phyloP scores from a whole-genome alignment of 495 filamentous ascomycete species.

The Astrothelium subdiscretum region DNA sequence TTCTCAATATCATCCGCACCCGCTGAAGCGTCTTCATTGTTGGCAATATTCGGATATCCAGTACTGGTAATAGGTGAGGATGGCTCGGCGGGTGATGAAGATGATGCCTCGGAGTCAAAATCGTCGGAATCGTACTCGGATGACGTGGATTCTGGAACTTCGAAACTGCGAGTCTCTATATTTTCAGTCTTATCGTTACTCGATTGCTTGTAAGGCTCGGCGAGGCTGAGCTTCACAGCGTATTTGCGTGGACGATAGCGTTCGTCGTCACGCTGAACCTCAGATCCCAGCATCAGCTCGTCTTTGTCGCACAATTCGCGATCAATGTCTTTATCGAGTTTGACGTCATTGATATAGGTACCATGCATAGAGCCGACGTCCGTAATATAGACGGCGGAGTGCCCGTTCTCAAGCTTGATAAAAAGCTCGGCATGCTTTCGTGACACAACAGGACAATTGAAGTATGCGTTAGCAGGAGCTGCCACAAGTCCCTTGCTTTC shows the following conservation, averaged over 20 bases:
- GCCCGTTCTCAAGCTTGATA: neutral
- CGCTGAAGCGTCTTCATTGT: neutral
- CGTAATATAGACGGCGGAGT: slow-evolving; percentile 32
- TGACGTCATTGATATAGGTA: slow-evolving; percentile 31
- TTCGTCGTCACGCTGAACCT: neutral
- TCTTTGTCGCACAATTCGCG: neutral
- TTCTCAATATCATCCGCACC: neutral
- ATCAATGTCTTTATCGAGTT: slow-evolving; percentile 5
- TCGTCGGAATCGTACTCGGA: neutral
- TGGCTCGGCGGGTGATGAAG: neutral
- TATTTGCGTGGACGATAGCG: neutral
- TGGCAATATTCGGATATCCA: neutral
- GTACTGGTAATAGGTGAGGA: neutral
- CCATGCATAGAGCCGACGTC: slow-evolving; percentile 49
- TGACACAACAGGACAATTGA: slow-evolving; percentile 74
- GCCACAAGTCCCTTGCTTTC: slow-evolving; percentile 40
- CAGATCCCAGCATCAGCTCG: neutral
- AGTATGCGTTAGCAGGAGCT: slow-evolving; percentile 53
- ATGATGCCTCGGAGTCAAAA: neutral
- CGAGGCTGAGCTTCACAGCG: neutral
- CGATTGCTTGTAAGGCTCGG: neutral
- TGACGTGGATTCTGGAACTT: neutral
- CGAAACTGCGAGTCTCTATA: neutral
- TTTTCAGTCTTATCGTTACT: neutral
- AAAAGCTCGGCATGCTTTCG: slow-evolving; percentile 57